A percentile compares a stretch with the other conserved stretches of the same genome.
phyloP scores from a whole-genome alignment of 2,329 filamentous ascomycete species.

The Didymella exigua region DNA sequence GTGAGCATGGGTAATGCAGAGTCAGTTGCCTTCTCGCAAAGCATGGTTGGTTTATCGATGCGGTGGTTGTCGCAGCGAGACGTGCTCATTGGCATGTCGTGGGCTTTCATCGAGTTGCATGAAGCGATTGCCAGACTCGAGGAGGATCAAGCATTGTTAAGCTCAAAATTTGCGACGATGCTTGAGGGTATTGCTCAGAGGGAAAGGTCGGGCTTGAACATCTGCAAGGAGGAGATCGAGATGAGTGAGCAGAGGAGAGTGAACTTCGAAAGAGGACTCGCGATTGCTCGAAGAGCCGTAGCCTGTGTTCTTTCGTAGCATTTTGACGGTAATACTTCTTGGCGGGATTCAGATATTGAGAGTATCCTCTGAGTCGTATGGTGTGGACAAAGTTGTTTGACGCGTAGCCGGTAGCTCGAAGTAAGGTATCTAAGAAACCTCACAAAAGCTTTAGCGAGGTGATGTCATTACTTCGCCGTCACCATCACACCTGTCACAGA shows the following conservation, averaged over 20 bases:
- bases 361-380: not conserved
- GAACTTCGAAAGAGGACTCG: constrained; percentile 7
- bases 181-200: constrained; percentile 17
- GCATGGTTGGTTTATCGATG: constrained; percentile 25
- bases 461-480: too few relatives aligned
- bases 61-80: constrained; percentile 28
- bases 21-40: constrained; percentile 47
- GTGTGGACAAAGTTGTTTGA: not conserved
- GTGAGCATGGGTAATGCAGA: constrained; percentile 33
- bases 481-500: too few relatives aligned
- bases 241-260: not conserved
- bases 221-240: constrained; percentile 16
- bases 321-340: not conserved
- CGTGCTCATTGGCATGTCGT: constrained; percentile 42
- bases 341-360: not conserved
- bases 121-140: constrained; percentile 10
- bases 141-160: not conserved
- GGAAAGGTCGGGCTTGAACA: constrained; percentile 17
- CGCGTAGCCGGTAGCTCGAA: not conserved
- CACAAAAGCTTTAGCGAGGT: too few relatives aligned
- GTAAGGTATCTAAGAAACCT: not conserved
- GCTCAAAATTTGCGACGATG: not conserved
- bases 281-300: not conserved
- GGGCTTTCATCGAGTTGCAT: constrained; percentile 39
- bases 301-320: not conserved